These are phyloP conservation scores for Suillus clintonianus DNA, from an alignment of 768 basidiomycete species.

Conservation along the genomic window DNA sequence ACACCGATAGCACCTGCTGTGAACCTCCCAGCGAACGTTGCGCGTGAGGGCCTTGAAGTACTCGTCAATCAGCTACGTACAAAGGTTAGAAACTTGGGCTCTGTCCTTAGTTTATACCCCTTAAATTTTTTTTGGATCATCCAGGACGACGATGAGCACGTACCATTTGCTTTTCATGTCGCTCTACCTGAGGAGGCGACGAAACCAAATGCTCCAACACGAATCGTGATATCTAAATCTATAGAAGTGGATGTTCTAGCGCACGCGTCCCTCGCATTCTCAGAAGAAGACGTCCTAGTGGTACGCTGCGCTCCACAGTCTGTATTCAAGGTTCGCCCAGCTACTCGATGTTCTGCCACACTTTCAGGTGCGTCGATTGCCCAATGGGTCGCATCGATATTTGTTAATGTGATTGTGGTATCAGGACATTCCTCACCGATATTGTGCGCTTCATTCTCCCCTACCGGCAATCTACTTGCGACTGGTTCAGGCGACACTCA, in stretches of 20 bases:
- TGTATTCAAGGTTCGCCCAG: slow-evolving; percentile 91
- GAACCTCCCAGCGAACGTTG: slow-evolving; percentile 85
- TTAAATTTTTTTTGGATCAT: slow-evolving; percentile 2
- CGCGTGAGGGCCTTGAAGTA: slow-evolving; percentile 79
- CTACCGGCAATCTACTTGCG: slow-evolving; percentile 86
- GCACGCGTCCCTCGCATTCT: slow-evolving; percentile 71
- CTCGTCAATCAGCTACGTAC: slow-evolving; percentile 87
- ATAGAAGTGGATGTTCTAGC: slow-evolving; percentile 79
- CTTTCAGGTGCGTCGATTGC: slow-evolving; percentile 62
- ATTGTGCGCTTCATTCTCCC: slow-evolving; percentile 93
- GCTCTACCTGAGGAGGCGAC: slow-evolving; percentile 59
- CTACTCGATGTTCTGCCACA: slow-evolving; percentile 92
- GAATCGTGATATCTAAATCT: slow-evolving; percentile 83
- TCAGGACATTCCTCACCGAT: slow-evolving; percentile 91
- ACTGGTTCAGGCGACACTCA: slow-evolving; percentile 96
- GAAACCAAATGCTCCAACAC: slow-evolving; percentile 58
- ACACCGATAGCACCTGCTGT: slow-evolving; percentile 81
- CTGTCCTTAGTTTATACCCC: background rate
- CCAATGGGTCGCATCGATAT: slow-evolving; percentile 6
- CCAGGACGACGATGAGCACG: slow-evolving; percentile 72
- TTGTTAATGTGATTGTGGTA: slow-evolving; percentile 3
- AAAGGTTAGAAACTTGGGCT: slow-evolving; percentile 49
- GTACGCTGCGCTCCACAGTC: slow-evolving; percentile 94
- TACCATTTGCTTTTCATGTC: slow-evolving; percentile 92
- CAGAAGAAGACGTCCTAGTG: slow-evolving; percentile 84